These are phyloP conservation scores for Dryas octopetala DNA, from an alignment of 306 rosid species.

Conservation along the genomic window DNA sequence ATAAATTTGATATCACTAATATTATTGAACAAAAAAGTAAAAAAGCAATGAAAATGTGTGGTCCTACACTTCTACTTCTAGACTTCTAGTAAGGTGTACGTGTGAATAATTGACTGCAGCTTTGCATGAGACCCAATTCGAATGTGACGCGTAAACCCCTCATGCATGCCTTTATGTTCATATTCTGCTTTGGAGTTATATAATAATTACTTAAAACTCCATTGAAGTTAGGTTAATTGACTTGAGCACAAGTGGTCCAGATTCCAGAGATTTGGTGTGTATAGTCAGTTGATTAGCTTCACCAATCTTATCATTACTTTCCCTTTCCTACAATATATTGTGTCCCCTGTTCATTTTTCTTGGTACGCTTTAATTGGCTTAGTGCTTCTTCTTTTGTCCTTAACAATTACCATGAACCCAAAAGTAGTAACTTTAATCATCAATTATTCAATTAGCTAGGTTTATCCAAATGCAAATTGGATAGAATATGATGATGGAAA, in stretches of 20 bases:
- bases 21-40: background rate
- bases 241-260: background rate
- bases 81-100: background rate
- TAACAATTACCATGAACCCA: too few species aligned
- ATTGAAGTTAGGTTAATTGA: background rate
- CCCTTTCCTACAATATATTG: background rate
- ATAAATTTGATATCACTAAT: too few species aligned
- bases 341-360: background rate
- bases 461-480: conserved; percentile 3
- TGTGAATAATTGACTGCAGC: background rate
- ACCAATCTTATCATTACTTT: background rate
- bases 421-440: background rate
- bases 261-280: background rate
- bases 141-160: background rate
- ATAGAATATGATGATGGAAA: background rate
- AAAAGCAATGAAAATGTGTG: background rate
- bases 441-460: background rate
- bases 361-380: background rate
- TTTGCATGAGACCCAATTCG: background rate
- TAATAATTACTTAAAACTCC: background rate
- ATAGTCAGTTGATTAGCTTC: background rate
- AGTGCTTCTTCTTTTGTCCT: background rate
- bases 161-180: conserved; percentile 10
- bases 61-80: too few species aligned
- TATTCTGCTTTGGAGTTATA: background rate